A percentile compares a stretch with the other conserved stretches of the same genome.
Evolutionary conservation across 2,329 filamentous ascomycete genomes (phyloP).

Genomic region (Cladosporium sp.): DNA sequence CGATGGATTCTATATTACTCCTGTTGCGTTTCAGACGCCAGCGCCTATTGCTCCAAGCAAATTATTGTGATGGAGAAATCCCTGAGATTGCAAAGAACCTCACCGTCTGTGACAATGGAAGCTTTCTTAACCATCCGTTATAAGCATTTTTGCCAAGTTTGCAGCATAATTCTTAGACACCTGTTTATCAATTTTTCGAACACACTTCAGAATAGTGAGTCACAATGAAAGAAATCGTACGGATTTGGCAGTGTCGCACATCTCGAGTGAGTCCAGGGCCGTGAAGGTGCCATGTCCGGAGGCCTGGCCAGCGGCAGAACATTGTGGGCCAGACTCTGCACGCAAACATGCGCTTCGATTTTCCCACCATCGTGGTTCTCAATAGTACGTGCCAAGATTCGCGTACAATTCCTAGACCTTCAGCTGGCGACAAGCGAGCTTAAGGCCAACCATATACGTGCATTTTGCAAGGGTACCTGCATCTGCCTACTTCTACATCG

Average conservation of each 20-base stretch:
- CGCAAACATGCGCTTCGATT: neutral
- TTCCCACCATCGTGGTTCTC: neutral
- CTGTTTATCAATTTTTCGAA: too few species aligned
- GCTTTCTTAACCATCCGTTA: too few species aligned
- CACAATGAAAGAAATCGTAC: too few species aligned
- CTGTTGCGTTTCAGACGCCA: slow-evolving; percentile 17
- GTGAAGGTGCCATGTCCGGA: neutral
- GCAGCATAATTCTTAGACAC: too few species aligned
- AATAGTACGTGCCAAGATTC: neutral
- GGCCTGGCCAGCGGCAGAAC: neutral
- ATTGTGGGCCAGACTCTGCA: too few species aligned
- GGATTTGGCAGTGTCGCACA: neutral
- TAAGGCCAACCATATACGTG: neutral
- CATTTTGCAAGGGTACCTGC: neutral
- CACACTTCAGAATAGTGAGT: too few species aligned
- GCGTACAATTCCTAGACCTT: neutral
- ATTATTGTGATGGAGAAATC: neutral
- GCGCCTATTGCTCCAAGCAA: neutral
- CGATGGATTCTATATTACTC: slow-evolving; percentile 11
- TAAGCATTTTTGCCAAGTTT: too few species aligned
- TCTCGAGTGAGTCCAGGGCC: neutral
- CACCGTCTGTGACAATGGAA: too few species aligned
- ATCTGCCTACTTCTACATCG: neutral
- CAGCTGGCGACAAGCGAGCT: neutral
- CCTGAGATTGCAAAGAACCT: too few species aligned